These are phyloP conservation scores for Andrographis paniculata DNA, from an alignment of 305 asterid species.

Conservation along the genomic window DNA sequence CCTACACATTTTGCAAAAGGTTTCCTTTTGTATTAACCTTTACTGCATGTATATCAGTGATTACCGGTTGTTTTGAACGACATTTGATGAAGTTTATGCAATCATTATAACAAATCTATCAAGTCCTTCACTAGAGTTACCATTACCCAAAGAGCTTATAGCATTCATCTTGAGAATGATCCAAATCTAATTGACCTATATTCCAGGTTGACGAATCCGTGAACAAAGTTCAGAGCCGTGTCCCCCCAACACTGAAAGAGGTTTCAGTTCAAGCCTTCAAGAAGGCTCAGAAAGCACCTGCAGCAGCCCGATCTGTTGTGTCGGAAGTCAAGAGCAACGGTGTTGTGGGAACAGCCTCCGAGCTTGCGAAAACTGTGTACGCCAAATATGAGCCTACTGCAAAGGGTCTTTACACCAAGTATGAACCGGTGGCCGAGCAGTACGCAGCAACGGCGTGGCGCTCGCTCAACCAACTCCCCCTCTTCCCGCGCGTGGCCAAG, in stretches of 20 bases:
- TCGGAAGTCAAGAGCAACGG: slow-evolving; percentile 63
- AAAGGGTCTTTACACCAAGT: slow-evolving; percentile 61
- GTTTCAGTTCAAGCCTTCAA: slow-evolving; percentile 37
- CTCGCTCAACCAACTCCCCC: slow-evolving; percentile 59
- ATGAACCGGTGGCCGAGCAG: slow-evolving; percentile 79
- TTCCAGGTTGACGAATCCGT: slow-evolving; percentile 87
- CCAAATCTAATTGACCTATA: neutral
- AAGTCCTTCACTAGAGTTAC: too few species aligned
- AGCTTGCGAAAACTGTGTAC: slow-evolving; percentile 56
- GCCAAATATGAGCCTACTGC: slow-evolving; percentile 73
- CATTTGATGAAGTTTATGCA: too few species aligned
- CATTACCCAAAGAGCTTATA: too few species aligned
- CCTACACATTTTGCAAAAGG: too few species aligned
- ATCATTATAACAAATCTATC: too few species aligned
- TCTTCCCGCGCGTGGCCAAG: slow-evolving; percentile 64
- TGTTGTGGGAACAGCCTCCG: slow-evolving; percentile 70
- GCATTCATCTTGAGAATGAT: too few species aligned
- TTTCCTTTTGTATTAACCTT: too few species aligned
- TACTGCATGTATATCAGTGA: too few species aligned
- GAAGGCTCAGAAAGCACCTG: slow-evolving; percentile 58
- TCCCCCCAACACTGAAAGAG: slow-evolving; percentile 57
- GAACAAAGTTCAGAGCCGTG: slow-evolving; percentile 46
- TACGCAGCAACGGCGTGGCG: slow-evolving; percentile 67
- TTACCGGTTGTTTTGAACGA: too few species aligned
- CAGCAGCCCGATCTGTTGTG: slow-evolving; percentile 54